These are phyloP conservation scores for Trichosporon sp. DNA, from an alignment of 1,284 basidiomycete species.

Conservation along the genomic window DNA sequence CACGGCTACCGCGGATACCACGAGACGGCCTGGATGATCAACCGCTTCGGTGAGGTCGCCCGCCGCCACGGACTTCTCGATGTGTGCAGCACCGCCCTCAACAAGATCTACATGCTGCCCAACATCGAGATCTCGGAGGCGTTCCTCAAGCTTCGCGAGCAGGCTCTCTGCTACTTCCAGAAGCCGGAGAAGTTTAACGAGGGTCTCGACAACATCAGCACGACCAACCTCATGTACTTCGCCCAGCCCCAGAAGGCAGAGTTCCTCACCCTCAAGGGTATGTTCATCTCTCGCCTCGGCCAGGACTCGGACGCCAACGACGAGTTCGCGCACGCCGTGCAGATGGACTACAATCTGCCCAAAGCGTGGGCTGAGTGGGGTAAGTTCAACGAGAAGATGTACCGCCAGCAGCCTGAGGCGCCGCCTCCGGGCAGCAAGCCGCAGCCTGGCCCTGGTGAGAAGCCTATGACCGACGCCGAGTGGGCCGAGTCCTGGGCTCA, in stretches of 20 bases:
- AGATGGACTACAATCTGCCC: conserved; percentile 89
- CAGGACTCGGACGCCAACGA: conserved; percentile 86
- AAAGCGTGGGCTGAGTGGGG: conserved; percentile 99
- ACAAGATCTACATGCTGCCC: conserved; percentile 96
- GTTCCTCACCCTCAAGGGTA: conserved; percentile 98
- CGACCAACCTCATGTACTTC: conserved; percentile 99
- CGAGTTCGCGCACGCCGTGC: conserved; percentile 91
- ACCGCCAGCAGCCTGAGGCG: conserved; percentile 54
- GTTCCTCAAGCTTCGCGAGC: conserved; percentile 96
- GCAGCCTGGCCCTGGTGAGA: conserved; percentile 55
- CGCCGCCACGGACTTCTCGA: conserved; percentile 94
- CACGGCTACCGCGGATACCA: conserved; percentile 98
- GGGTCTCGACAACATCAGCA: conserved; percentile 97
- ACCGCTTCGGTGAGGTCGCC: conserved; percentile 98
- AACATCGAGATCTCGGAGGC: conserved; percentile 99
- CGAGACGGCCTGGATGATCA: conserved; percentile 99
- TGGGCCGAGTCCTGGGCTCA: conserved; percentile 42
- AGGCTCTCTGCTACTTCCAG: conserved; percentile 98
- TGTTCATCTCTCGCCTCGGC: conserved; percentile 90
- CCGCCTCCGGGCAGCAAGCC: conserved; percentile 34
- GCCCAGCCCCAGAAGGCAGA: conserved; percentile 92
- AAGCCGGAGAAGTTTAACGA: conserved; percentile 88
- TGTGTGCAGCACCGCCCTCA: conserved; percentile 90
- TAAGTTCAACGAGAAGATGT: conserved; percentile 86
- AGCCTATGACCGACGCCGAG: conserved; percentile 60